Evolutionary conservation across 2,329 filamentous ascomycete genomes (phyloP).

Genomic region (Gyromitra esculenta): DNA sequence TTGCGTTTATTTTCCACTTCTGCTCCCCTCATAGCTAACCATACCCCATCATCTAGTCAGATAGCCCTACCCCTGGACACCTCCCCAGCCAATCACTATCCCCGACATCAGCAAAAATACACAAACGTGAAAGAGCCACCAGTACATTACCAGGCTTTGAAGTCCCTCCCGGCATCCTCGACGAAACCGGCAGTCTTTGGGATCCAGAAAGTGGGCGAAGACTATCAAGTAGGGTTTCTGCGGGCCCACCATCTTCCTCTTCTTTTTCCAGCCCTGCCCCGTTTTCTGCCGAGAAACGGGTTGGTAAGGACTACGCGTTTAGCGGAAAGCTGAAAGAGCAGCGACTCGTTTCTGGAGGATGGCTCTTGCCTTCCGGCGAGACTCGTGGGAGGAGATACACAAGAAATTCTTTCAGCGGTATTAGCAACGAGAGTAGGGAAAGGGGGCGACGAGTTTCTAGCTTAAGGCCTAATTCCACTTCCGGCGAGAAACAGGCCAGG

Average conservation of each 20-base stretch:
- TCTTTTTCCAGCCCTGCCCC: background rate
- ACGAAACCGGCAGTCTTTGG: background rate
- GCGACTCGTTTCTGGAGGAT: background rate
- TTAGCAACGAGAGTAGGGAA: background rate
- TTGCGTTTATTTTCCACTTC: background rate
- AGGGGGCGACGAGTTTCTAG: background rate
- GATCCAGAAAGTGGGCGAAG: background rate
- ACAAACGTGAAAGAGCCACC: background rate
- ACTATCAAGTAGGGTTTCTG: background rate
- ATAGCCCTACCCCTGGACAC: background rate
- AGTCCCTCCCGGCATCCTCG: conserved; percentile 40
- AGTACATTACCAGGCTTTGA: conserved; percentile 30
- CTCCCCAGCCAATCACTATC: background rate
- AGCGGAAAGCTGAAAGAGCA: background rate
- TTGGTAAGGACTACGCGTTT: background rate
- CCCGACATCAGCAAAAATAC: background rate
- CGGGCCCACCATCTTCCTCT: background rate
- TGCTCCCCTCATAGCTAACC: background rate
- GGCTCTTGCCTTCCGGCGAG: background rate
- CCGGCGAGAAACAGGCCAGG: background rate
- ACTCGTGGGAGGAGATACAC: background rate
- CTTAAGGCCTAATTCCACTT: background rate
- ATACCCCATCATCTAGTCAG: background rate
- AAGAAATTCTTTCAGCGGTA: background rate
- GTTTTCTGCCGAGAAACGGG: background rate